A percentile compares a stretch with the other conserved stretches of the same genome.
Conservation (phyloP, 176 grass and related monocot species). For the Phragmites australis region DNA sequence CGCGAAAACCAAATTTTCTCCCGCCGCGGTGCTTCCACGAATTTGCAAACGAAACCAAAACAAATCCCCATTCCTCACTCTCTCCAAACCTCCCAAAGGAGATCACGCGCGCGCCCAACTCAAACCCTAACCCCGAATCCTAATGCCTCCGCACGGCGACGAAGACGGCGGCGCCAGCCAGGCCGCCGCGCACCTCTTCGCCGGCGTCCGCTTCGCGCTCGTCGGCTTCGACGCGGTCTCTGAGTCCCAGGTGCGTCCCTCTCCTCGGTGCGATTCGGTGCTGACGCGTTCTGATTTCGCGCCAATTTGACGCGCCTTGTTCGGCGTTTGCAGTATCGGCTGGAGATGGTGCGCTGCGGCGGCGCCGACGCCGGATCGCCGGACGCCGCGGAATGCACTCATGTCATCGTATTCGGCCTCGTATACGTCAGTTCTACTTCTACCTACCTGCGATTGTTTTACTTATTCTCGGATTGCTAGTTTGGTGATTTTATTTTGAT, state of each 20-base stretch:
- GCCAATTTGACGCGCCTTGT: neutral
- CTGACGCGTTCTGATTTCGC: neutral
- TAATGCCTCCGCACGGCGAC: constrained; percentile 11
- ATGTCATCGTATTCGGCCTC: constrained; percentile 58
- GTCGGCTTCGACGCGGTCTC: constrained; percentile 77
- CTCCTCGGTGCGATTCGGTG: neutral
- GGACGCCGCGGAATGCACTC: constrained; percentile 61
- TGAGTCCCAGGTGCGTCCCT: constrained; percentile 54
- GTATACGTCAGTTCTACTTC: constrained; percentile 55
- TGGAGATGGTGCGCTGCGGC: constrained; percentile 61
- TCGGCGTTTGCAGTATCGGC: constrained; percentile 47
- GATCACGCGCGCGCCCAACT: neutral
- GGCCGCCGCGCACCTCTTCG: constrained; percentile 46
- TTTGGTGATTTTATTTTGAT: neutral
- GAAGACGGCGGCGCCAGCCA: neutral
- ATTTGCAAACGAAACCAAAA: no score
- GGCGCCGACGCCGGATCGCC: constrained; percentile 45
- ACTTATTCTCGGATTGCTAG: neutral
- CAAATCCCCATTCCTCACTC: no score
- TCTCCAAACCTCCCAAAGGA: neutral
- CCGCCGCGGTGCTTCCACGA: no score
- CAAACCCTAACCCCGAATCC: constrained; percentile 5
- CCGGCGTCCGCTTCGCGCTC: constrained; percentile 77
- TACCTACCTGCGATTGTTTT: neutral
- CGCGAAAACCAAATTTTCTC: no score